phyloP scores from a whole-genome alignment of 1,284 basidiomycete species.

The Caloboletus firmus region DNA sequence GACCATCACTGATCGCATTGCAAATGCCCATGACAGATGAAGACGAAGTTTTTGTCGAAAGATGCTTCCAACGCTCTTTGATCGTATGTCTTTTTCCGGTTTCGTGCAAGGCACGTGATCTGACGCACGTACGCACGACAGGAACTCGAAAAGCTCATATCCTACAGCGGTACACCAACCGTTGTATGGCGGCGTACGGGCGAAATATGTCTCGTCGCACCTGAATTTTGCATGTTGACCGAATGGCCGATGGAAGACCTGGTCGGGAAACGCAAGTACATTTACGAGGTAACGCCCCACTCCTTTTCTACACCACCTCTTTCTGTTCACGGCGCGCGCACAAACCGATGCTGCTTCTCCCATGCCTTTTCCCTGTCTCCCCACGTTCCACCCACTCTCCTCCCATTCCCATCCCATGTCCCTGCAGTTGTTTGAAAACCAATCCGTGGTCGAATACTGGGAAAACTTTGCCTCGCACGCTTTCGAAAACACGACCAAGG shows the following conservation, averaged over 20 bases:
- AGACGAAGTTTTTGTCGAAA: slow-evolving; percentile 94
- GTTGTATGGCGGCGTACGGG: slow-evolving; percentile 99
- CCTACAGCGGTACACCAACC: slow-evolving; percentile 97
- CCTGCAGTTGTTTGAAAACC: slow-evolving; percentile 79
- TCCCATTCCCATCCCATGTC: neutral
- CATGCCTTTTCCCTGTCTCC: neutral
- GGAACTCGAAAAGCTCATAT: slow-evolving; percentile 97
- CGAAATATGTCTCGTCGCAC: slow-evolving; percentile 94
- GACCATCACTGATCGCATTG: slow-evolving; percentile 92
- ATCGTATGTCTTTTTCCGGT: slow-evolving; percentile 53
- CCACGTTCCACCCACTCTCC: neutral
- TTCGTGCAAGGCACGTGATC: slow-evolving; percentile 8
- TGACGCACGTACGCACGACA: slow-evolving; percentile 36
- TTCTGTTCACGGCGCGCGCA: slow-evolving; percentile 18
- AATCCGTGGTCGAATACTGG: slow-evolving; percentile 92
- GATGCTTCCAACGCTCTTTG: slow-evolving; percentile 91
- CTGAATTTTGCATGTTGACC: slow-evolving; percentile 94
- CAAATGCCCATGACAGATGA: slow-evolving; percentile 94
- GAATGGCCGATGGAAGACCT: slow-evolving; percentile 87
- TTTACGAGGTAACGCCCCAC: slow-evolving; percentile 72
- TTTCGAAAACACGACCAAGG: slow-evolving; percentile 93
- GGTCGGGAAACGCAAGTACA: slow-evolving; percentile 77
- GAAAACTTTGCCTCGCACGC: slow-evolving; percentile 94
- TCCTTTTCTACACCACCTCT: slow-evolving; percentile 17
- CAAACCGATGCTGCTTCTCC: slow-evolving; percentile 8